Evolutionary conservation across 2,329 filamentous ascomycete species (phyloP), one percentile per base, ranked within the genome.

Genomic region (Sphaerulina musiva): DNA sequence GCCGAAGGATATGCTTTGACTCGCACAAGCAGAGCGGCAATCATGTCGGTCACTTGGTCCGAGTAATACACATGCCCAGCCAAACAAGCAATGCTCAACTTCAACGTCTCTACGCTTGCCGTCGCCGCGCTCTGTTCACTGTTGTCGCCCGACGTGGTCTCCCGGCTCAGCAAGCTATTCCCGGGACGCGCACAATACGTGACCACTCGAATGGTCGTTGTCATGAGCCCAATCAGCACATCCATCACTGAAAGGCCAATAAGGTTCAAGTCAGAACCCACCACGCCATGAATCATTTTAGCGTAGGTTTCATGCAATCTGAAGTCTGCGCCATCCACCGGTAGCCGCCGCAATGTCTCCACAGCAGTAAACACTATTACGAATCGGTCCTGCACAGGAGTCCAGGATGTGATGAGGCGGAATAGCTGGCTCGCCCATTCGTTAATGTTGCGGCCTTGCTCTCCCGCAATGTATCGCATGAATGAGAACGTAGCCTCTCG

Each of bases 201-300:
- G n/a, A 53, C 57, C 29, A 55, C 50, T 36, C 56, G 55, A 62
- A 89, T 82, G 68, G 92, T 86, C 89, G 60, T 89, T 85, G 59
- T 46, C 54, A 96, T 82, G 11, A 98, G 77, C 1, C 89, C 87
- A 11, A 95, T 77, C 29, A 97, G 76, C 14, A 97, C 85, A 69
- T 98, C 93, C 84, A 97, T 97, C 49, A 97, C 87, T 68, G 91
- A 96, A 44, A 98, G 77, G 1, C 93, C 93, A 58, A 98, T 96
- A 67, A 97, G 79, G 70, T 96, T 97, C 66, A 95, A 84, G 41
- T 92, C 84, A 0, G 92, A 96, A 48, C 86, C 85, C 45, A 98
- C 76, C 8, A 97, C 78, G 58, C 87, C 88, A 57, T 88, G 84
- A 55, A 96, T 83, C 72, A 96, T 83, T 42, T 84, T 84, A 0